Percentiles rank a stretch among this genome's conserved stretches.
phyloP scores from a whole-genome alignment of 108 stramenopile genomes.

The Mayamaea pseudoterrestris region DNA sequence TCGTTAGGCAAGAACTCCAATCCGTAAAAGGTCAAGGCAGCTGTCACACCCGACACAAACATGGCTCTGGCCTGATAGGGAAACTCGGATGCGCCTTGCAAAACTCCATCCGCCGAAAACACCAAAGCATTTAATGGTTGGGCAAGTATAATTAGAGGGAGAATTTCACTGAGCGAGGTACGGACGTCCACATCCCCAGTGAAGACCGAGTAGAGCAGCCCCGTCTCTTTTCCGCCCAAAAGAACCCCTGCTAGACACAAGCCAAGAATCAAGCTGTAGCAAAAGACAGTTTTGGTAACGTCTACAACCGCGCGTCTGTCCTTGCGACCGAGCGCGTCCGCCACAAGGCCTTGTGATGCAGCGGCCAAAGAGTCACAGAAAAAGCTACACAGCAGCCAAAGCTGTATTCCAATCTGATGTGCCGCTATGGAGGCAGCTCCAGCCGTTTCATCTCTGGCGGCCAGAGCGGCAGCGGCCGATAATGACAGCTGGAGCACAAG shows the following conservation, averaged over 20 bases:
- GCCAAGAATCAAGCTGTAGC: slow-evolving; percentile 49
- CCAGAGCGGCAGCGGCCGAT: slow-evolving; percentile 67
- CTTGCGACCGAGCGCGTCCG: slow-evolving; percentile 60
- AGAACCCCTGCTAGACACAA: slow-evolving; percentile 29
- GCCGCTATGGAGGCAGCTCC: slow-evolving; percentile 60
- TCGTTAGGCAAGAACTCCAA: slow-evolving; percentile 16
- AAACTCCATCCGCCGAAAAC: slow-evolving; percentile 79
- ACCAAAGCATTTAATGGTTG: slow-evolving; percentile 79
- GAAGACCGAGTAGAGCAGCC: slow-evolving; percentile 49
- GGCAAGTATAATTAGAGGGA: slow-evolving; percentile 53
- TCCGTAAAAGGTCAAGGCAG: slow-evolving; percentile 32
- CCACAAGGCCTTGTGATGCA: slow-evolving; percentile 70
- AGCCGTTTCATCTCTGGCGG: slow-evolving; percentile 37
- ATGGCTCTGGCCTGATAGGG: slow-evolving; percentile 71
- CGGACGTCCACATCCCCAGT: slow-evolving; percentile 55
- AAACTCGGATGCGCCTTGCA: slow-evolving; percentile 77
- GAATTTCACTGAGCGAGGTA: slow-evolving; percentile 37
- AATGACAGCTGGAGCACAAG: slow-evolving; percentile 54
- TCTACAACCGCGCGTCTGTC: slow-evolving; percentile 23
- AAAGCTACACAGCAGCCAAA: slow-evolving; percentile 77
- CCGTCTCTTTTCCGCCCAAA: slow-evolving; percentile 39
- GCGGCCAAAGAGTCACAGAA: slow-evolving; percentile 72
- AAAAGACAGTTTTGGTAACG: slow-evolving; percentile 55
- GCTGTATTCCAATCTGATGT: slow-evolving; percentile 78
- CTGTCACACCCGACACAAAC: slow-evolving; percentile 51